Conservation (phyloP, 2,329 filamentous ascomycete genomes). For the Colletotrichum cereale region DNA sequence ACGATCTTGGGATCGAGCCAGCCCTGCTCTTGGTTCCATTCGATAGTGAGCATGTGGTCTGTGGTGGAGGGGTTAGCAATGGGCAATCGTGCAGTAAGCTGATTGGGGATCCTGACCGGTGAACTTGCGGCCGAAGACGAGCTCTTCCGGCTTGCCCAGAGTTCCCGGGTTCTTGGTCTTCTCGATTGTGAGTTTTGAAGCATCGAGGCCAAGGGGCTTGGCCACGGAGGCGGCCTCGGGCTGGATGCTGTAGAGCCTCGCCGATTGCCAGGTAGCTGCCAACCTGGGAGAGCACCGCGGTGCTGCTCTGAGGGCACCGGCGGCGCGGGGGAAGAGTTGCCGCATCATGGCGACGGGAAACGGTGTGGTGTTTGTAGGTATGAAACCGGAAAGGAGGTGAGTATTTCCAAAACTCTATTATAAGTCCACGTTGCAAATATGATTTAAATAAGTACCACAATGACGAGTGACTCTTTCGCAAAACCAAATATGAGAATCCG, state of each 20-base stretch:
- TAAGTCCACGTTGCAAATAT: background rate
- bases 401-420: constrained; percentile 1
- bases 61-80: constrained; percentile 26
- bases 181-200: constrained; percentile 80
- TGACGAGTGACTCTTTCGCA: constrained; percentile 6
- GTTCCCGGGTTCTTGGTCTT: constrained; percentile 82
- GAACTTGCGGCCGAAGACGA: constrained; percentile 92
- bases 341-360: constrained; percentile 56
- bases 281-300: constrained; percentile 47
- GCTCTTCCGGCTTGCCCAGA: constrained; percentile 79
- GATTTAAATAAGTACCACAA: background rate
- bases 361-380: background rate
- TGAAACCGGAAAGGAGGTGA: constrained; percentile 1
- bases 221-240: constrained; percentile 61
- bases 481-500: background rate
- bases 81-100: background rate
- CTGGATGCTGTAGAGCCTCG: constrained; percentile 66
- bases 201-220: constrained; percentile 78
- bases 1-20: constrained; percentile 87
- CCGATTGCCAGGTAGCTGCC: constrained; percentile 49
- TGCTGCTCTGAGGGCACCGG: constrained; percentile 44
- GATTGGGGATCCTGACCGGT: constrained; percentile 71
- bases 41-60: constrained; percentile 98
- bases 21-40: constrained; percentile 89
- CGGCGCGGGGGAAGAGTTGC: constrained; percentile 57